Conservation (phyloP, 805 yeast species). For the Blastobotrys terrestris region DNA sequence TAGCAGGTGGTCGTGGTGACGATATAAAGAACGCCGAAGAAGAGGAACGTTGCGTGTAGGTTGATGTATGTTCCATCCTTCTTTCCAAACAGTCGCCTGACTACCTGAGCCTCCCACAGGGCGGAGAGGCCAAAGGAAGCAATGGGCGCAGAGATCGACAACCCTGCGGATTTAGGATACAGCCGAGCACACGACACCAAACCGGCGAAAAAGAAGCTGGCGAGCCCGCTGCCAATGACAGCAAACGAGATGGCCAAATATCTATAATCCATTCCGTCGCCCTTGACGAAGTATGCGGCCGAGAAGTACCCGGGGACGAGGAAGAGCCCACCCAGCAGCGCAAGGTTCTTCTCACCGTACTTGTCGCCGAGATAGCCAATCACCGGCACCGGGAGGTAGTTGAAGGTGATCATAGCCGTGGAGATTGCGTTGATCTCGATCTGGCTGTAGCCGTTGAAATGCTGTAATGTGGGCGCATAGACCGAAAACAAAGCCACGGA, state of each 20-base stretch:
- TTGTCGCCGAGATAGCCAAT: constrained; percentile 78
- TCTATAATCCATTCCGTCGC: constrained; percentile 16
- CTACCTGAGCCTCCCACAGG: constrained; percentile 60
- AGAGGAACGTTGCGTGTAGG: constrained; percentile 15
- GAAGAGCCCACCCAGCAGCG: constrained; percentile 51
- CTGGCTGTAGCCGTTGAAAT: constrained; percentile 54
- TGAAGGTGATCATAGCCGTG: constrained; percentile 67
- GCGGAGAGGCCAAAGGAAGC: constrained; percentile 82
- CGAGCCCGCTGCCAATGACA: constrained; percentile 35
- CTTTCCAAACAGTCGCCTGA: constrained; percentile 34
- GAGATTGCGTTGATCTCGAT: constrained; percentile 68
- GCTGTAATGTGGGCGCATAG: constrained; percentile 64
- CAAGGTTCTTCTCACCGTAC: constrained; percentile 74
- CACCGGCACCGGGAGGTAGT: constrained; percentile 77
- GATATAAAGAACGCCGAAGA: constrained; percentile 21
- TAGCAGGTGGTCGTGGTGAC: constrained; percentile 22
- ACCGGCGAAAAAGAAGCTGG: constrained; percentile 32
- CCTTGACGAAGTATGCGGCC: constrained; percentile 36
- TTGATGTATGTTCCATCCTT: constrained; percentile 16
- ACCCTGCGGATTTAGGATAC: constrained; percentile 67
- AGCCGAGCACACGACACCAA: constrained; percentile 75
- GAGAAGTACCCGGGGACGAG: constrained; percentile 64
- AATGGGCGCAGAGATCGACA: constrained; percentile 84
- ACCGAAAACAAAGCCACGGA: constrained; percentile 78
- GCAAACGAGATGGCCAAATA: constrained; percentile 22